Evolutionary conservation across 2,329 filamentous ascomycete species (phyloP), one percentile per base, ranked within the genome.

Genomic region (Ascosphaera acerosa): DNA sequence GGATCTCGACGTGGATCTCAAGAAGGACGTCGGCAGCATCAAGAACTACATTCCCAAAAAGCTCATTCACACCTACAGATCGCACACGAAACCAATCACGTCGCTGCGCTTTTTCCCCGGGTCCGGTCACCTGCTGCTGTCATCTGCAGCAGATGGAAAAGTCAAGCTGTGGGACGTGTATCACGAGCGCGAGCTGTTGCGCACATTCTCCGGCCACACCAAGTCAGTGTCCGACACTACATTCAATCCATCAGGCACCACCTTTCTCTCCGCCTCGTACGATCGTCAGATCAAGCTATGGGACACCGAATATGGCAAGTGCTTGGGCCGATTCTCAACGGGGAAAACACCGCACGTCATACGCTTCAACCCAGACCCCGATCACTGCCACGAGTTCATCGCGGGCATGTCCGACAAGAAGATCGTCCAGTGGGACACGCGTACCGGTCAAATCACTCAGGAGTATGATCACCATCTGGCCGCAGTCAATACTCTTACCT

Each of bases 341-440:
- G 84, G 84, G 46, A 90, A 89, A 58, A 94, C 81, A 10, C 84
- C 87, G 4, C 87, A 97, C 47, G 82, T 91, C 32, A 62, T 97
- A 41, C 73, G 77, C 41, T 94, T 94, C 62, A 90, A 94, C 52
- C 82, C 84, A 0, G 67, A 70, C 30, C 58, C 64, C 0, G 70
- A 76, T 33, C 69, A 74, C 40, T 67, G 72, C 6, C 75, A 87
- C 48, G 84, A 94, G 51, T 97, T 97, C 52, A 55, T 97, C 34
- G 82, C 81, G 1, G 87, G 87, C 44, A 89, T 94, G 78, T 87
- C 78, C 22, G 84, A 97, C 53, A 97, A 97, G 61, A 92, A 92
- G 60, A 97, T 97, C 42, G 65, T 97, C 26, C 87, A 97, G 48
- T 97, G 89, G 52, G 87, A 97, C 52, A 82, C 72, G 2, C 68